Conservation (phyloP, 768 basidiomycete species). For the Leccinum truebloodii region DNA sequence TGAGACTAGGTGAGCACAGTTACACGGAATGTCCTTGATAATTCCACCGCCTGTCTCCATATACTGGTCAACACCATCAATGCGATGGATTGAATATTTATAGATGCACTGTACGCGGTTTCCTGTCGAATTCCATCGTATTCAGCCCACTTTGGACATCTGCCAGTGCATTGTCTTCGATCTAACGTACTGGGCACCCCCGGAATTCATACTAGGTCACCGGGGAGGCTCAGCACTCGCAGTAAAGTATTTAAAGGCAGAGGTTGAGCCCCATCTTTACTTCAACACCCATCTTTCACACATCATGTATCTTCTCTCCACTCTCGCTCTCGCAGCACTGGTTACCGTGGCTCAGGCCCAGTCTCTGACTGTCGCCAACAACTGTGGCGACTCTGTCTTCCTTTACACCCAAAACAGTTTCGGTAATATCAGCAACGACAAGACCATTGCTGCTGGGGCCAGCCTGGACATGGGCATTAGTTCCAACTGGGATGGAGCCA, state of each 20-base stretch:
- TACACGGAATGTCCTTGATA: not conserved
- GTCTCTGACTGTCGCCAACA: slow-evolving; percentile 32
- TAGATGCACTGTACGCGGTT: not conserved
- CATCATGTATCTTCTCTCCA: slow-evolving; percentile 1
- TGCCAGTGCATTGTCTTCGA: too few species aligned
- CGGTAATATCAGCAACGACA: slow-evolving; percentile 29
- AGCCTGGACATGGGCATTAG: slow-evolving; percentile 32
- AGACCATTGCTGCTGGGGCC: slow-evolving; percentile 24
- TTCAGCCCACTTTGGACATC: slow-evolving; percentile 3
- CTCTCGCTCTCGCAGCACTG: not conserved
- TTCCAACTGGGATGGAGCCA: slow-evolving; percentile 33
- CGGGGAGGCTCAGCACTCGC: not conserved
- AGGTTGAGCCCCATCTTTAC: not conserved
- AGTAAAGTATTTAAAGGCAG: slow-evolving; percentile 14
- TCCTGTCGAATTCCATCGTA: not conserved
- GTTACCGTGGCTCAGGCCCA: slow-evolving; percentile 21
- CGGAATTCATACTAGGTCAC: not conserved
- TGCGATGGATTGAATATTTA: not conserved
- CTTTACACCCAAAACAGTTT: slow-evolving; percentile 33
- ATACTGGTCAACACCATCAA: not conserved
- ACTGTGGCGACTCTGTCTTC: slow-evolving; percentile 29
- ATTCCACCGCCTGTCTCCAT: not conserved
- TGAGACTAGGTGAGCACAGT: not conserved
- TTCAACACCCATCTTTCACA: not conserved
- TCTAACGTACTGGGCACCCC: not conserved